Evolutionary conservation across 1,284 basidiomycete genomes (phyloP), one percentile per base, ranked within the genome.

Genomic region (Sporisorium scitamineum): DNA sequence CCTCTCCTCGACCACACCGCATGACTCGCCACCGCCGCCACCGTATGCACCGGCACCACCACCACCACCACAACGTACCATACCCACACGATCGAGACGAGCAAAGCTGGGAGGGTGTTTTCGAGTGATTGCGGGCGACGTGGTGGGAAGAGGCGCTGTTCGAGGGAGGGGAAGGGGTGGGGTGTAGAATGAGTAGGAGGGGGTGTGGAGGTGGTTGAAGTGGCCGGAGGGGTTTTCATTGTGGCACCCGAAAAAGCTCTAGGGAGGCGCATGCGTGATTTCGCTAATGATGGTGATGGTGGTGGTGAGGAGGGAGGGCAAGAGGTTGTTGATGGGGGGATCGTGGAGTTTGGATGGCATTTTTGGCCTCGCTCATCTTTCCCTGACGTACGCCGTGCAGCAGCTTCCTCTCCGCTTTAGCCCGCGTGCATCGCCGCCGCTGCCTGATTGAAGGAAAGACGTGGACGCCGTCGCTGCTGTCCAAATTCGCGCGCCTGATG

Each of bases 171-270:
- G 11, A 67, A 72, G 60, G 62, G 2, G 54, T 32, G 0, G 70
- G 70, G 37, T 26, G 57, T 72, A 72, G 50, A 68, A 39, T 3
- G 56, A 60, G 24, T 24, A 60, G 0, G 29, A 52, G n/a, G 57
- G 55, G 5, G 27, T 45, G 2, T 9, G 16, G n/a, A 63, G 57
- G 22, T 51, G 61, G 22, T 27, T 27, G 31, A 61, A 32, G 31
- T 72, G 70, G 10, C 70, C 70, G 0, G 70, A 58, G 5, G 31
- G 9, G 70, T 72, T 41, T 66, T 63, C 70, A 72, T 68, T 39
- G 18, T 44, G n/a, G 24, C 18, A 20, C 22, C n/a, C n/a, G n/a
- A 2, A 20, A 20, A 39, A 11, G 5, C 11, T 39, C 37, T 4
- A 39, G 11, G 37, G n/a, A 18, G n/a, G 4, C 22, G n/a, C 16